Evolutionary conservation across 2,329 filamentous ascomycete genomes (phyloP), one percentile per base, ranked within the genome.

Genomic region (Neofusicoccum laricinum): DNA sequence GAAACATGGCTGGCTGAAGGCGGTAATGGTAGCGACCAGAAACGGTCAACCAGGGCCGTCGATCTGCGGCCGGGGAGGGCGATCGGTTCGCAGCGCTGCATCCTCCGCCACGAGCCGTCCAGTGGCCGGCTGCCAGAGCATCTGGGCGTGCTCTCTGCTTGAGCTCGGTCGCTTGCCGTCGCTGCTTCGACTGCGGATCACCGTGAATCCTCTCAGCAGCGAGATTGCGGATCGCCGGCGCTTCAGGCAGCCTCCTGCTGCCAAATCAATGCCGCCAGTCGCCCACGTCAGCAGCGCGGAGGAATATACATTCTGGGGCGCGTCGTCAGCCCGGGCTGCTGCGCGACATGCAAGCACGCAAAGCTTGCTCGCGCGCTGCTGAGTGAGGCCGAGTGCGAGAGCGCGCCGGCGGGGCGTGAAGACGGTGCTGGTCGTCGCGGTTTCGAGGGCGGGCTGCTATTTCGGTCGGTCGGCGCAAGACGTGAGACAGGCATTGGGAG

Each of bases 251-350:
- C 53, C 53, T 58, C 53, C 14, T 15, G 51, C 51, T 41, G 51
- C 19, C 34, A 53, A 38, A 21, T 21, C 50, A 38, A 25, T 41
- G 34, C 34, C 25, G 51, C 53, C 21, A 34, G 21, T 34, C 40
- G 55, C 55, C 55, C 55, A 59, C 55, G 55, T 59, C 55, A 59
- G 55, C 55, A 59, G 55, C 55, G 55, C 55, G 55, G 55, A 59
- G 55, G 25, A 46, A 46, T 19, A 45, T 36, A 59, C 55, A 30
- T 36, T 59, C 41, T 59, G 55, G 55, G 55, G 40, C 55, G 30
- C 30, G 55, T 59, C 55, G 55, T 59, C 55, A 59, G 55, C 53
- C 53, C 53, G 43, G 53, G 38, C 53, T 58, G 53, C 53, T 58
- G 53, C 53, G 53, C 53, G 53, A 58, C 53, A 58, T 45, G 51